Conservation (phyloP, 805 yeast species). For the Metschnikowia aberdeeniae region DNA sequence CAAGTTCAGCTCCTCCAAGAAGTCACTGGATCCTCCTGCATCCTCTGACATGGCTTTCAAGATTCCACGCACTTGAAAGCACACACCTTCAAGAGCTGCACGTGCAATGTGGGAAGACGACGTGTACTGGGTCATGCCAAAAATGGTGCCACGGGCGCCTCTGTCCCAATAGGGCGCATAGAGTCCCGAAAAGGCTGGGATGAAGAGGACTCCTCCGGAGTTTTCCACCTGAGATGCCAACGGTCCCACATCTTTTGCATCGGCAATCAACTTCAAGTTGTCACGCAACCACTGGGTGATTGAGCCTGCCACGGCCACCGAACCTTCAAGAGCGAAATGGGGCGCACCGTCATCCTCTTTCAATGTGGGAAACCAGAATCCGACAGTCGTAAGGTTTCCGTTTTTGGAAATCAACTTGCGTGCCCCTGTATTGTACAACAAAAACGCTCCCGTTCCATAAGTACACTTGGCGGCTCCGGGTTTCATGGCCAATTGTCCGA, state of each 20-base stretch:
- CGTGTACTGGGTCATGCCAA: constrained; percentile 92
- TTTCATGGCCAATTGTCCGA: constrained; percentile 84
- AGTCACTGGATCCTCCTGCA: constrained; percentile 60
- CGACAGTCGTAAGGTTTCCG: constrained; percentile 87
- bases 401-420: constrained; percentile 64
- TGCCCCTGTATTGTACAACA: constrained; percentile 82
- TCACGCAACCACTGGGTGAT: constrained; percentile 93
- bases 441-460: constrained; percentile 93
- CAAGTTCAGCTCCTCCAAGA: constrained; percentile 52
- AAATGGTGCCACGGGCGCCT: constrained; percentile 86
- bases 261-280: constrained; percentile 75
- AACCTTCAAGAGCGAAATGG: constrained; percentile 89
- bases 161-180: constrained; percentile 97
- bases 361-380: constrained; percentile 79
- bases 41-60: constrained; percentile 86
- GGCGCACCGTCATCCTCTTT: constrained; percentile 50
- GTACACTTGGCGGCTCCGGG: constrained; percentile 91
- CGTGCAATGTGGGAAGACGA: constrained; percentile 88
- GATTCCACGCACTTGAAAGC: constrained; percentile 89
- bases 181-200: constrained; percentile 90
- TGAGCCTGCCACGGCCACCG: constrained; percentile 94
- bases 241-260: constrained; percentile 86
- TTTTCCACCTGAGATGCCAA: constrained; percentile 76
- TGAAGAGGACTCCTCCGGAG: constrained; percentile 89
- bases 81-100: constrained; percentile 93